These are phyloP conservation scores for Globisporangium uncinulatum DNA, from an alignment of 352 stramenopile genomes.

Conservation along the genomic window DNA sequence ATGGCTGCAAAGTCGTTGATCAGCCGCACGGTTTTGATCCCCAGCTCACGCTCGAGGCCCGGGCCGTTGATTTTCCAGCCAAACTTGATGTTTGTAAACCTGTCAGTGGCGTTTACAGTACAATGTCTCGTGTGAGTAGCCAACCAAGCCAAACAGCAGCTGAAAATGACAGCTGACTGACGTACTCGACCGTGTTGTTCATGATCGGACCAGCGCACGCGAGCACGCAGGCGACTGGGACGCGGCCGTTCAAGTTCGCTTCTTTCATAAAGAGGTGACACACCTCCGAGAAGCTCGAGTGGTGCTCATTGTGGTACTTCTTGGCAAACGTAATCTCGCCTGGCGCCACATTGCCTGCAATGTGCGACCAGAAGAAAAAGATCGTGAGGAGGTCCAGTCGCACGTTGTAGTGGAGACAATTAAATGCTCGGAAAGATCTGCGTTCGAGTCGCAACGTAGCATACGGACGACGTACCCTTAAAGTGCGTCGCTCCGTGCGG, in stretches of 20 bases:
- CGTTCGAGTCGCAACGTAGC: conserved; percentile 6
- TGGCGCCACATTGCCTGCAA: conserved; percentile 55
- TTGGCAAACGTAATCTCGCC: conserved; percentile 82
- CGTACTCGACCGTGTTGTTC: conserved; percentile 72
- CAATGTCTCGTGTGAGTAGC: background rate
- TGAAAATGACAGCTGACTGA: conserved; percentile 5
- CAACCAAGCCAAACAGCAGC: background rate
- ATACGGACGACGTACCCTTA: conserved; percentile 24
- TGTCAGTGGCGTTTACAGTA: conserved; percentile 1
- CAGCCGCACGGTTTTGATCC: conserved; percentile 85
- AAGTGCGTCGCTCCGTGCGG: conserved; percentile 51
- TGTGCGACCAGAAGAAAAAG: conserved; percentile 1
- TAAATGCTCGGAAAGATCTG: background rate
- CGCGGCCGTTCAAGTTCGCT: conserved; percentile 65
- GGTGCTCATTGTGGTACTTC: conserved; percentile 84
- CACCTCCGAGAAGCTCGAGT: conserved; percentile 82
- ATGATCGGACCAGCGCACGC: conserved; percentile 80
- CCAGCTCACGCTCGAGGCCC: conserved; percentile 69
- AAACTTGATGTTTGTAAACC: conserved; percentile 93
- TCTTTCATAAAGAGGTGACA: conserved; percentile 93
- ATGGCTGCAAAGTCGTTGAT: conserved; percentile 98
- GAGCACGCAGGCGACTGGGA: conserved; percentile 63
- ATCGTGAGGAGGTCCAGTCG: no score
- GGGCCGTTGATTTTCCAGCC: conserved; percentile 88
- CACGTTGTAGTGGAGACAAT: no score